Evolutionary conservation across 1,284 basidiomycete species (phyloP).

Genomic region (Thelephora terrestris): DNA sequence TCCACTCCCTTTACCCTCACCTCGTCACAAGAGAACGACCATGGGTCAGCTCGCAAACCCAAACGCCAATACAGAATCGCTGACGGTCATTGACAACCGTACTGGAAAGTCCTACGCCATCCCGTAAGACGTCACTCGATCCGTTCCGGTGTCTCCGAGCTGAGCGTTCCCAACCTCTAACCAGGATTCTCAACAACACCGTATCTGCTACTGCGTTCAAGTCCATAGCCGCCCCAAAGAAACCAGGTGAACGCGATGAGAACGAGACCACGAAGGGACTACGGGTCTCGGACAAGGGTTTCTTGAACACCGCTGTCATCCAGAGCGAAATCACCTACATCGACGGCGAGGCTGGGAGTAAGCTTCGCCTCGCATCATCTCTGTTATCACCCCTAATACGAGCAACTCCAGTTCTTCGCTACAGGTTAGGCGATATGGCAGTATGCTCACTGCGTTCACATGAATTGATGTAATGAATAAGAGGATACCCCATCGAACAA

Average conservation of each 20-base stretch:
- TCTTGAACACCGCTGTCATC: constrained; percentile 81
- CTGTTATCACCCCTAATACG: neutral
- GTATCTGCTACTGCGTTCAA: constrained; percentile 78
- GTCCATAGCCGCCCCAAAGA: constrained; percentile 47
- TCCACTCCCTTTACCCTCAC: no score
- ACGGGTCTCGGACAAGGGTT: constrained; percentile 70
- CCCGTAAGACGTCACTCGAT: constrained; percentile 43
- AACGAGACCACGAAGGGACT: constrained; percentile 77
- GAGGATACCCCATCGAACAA: constrained; percentile 90
- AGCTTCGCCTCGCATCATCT: constrained; percentile 13
- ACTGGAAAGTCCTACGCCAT: constrained; percentile 72
- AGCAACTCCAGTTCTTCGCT: constrained; percentile 47
- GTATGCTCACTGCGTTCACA: no score
- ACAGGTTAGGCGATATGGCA: constrained; percentile 37
- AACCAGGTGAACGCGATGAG: constrained; percentile 58
- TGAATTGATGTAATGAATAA: constrained; percentile 16
- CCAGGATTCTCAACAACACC: constrained; percentile 66
- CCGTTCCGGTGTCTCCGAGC: neutral
- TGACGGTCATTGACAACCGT: constrained; percentile 75
- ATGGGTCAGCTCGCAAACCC: neutral
- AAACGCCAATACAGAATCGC: constrained; percentile 9
- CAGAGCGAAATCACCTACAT: constrained; percentile 79
- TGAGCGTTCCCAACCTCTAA: neutral
- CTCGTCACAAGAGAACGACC: no score
- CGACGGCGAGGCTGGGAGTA: constrained; percentile 74